Percentiles rank a stretch among this genome's conserved stretches.
These are phyloP conservation scores for Fusarium begoniae DNA, from an alignment of 2,329 filamentous ascomycete genomes.

Conservation along the genomic window DNA sequence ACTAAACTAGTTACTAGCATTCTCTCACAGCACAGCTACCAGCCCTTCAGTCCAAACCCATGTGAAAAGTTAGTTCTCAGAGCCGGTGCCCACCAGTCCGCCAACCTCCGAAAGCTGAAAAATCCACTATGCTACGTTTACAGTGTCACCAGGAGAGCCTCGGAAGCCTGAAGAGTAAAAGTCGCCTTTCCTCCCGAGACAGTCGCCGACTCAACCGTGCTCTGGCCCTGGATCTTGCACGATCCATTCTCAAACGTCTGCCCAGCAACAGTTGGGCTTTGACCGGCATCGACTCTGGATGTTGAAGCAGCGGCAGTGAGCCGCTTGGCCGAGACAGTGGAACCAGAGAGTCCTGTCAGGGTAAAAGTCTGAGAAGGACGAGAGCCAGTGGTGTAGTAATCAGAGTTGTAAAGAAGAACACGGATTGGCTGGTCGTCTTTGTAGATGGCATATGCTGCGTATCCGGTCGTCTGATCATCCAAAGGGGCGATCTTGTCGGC, in stretches of 20 bases:
- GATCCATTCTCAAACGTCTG: not conserved
- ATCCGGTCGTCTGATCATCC: not conserved
- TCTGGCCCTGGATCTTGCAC: not conserved
- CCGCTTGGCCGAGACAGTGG: not conserved
- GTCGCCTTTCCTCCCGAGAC: not conserved
- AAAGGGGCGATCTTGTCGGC: not conserved
- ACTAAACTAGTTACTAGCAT: not conserved
- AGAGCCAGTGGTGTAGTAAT: not conserved
- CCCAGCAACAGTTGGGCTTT: not conserved
- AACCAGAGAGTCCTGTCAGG: accelerated
- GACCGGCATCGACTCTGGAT: not conserved
- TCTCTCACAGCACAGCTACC: not conserved
- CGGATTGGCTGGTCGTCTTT: not conserved
- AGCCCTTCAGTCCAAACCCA: accelerated
- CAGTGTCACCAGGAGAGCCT: not conserved
- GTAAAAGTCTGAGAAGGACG: not conserved
- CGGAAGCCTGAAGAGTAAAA: not conserved
- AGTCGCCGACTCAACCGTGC: not conserved
- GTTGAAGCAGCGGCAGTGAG: not conserved
- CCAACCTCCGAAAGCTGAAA: not conserved
- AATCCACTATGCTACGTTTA: accelerated
- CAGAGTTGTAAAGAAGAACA: not conserved
- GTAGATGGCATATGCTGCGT: not conserved
- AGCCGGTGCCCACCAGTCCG: accelerated
- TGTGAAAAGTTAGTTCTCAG: accelerated